A percentile compares a stretch with the other conserved stretches of the same genome.
These are phyloP conservation scores for Aspergillus uvarum DNA, from an alignment of 2,329 filamentous ascomycete species.

Conservation along the genomic window DNA sequence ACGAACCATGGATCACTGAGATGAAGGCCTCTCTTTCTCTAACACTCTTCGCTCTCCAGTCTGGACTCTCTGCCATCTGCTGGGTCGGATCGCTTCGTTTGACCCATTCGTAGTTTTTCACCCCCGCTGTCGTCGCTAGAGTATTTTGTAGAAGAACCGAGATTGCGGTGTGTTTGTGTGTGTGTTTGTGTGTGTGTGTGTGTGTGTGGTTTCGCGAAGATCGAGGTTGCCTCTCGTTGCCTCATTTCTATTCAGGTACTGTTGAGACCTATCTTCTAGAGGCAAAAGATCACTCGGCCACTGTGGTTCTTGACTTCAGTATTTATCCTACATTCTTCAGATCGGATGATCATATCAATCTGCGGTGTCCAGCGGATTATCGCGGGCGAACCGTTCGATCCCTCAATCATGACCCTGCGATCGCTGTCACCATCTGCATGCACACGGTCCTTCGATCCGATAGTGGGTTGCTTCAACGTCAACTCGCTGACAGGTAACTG, in stretches of 20 bases:
- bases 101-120: neutral
- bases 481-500: neutral
- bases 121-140: too few species aligned
- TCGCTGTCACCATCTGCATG: neutral
- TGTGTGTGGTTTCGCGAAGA: too few species aligned
- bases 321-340: neutral
- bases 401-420: slow-evolving; percentile 5
- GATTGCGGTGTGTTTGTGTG: neutral
- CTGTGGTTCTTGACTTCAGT: neutral
- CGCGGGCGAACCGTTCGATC: slow-evolving; percentile 1
- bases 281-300: neutral
- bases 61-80: neutral
- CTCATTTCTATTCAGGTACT: neutral
- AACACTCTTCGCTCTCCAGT: neutral
- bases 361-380: slow-evolving; percentile 1
- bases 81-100: neutral
- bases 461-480: neutral
- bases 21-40: neutral
- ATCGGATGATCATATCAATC: neutral
- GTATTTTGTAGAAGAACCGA: neutral
- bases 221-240: neutral
- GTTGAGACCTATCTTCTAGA: neutral
- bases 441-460: neutral
- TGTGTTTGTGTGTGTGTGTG: too few species aligned
- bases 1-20: slow-evolving; percentile 8